phyloP scores from a whole-genome alignment of 805 yeast genomes.

The Saccharomyces mikatae region DNA sequence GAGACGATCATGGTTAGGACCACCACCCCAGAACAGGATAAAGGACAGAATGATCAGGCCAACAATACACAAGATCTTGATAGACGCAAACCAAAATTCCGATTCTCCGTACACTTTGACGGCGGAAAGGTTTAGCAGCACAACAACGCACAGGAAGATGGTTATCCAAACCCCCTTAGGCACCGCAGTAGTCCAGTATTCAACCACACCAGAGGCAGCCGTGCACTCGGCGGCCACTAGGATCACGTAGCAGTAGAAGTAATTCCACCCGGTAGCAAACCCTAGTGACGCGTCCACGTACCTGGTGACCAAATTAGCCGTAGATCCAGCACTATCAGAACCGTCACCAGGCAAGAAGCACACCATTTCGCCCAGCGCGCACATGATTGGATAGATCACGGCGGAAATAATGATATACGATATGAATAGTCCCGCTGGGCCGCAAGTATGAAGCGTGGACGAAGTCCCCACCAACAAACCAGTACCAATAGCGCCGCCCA shows the following conservation, averaged over 20 bases:
- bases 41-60: slow-evolving; percentile 41
- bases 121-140: slow-evolving; percentile 43
- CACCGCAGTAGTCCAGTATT: slow-evolving; percentile 49
- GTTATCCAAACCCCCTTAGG: slow-evolving; percentile 57
- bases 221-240: slow-evolving; percentile 53
- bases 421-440: slow-evolving; percentile 61
- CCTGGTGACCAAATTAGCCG: slow-evolving; percentile 50
- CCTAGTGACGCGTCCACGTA: slow-evolving; percentile 54
- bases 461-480: slow-evolving; percentile 76
- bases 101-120: slow-evolving; percentile 41
- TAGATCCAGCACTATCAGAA: slow-evolving; percentile 38
- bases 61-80: slow-evolving; percentile 38
- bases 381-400: slow-evolving; percentile 59
- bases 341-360: slow-evolving; percentile 54
- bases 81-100: slow-evolving; percentile 35
- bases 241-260: slow-evolving; percentile 41
- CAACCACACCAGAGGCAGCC: slow-evolving; percentile 55
- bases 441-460: slow-evolving; percentile 51
- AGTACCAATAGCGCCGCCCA: slow-evolving; percentile 80
- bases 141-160: slow-evolving; percentile 42
- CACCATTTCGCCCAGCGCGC: slow-evolving; percentile 60
- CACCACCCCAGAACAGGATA: slow-evolving; percentile 44
- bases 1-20: slow-evolving; percentile 40
- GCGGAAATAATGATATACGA: slow-evolving; percentile 57
- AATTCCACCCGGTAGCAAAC: slow-evolving; percentile 55